Evolutionary conservation across 2,329 filamentous ascomycete species (phyloP).

Genomic region (Pseudogymnoascus sp.): DNA sequence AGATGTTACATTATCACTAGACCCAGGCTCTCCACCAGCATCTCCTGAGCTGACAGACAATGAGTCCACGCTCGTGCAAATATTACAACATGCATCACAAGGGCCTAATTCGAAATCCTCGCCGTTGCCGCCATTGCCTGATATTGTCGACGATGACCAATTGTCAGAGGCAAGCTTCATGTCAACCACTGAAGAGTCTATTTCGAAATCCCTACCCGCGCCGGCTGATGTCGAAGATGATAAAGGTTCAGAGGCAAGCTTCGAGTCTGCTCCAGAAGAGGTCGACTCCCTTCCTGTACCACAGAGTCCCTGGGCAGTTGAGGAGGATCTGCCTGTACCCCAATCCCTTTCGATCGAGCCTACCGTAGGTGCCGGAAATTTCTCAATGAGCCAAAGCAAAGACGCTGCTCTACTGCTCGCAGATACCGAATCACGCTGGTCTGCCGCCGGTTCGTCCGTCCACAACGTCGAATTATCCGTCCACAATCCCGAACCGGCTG

Average conservation of each 20-base stretch:
- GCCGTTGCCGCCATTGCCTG: not conserved
- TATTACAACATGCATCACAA: not conserved
- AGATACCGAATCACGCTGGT: not conserved
- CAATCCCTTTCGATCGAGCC: not conserved
- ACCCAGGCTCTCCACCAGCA: not conserved
- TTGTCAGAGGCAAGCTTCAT: not conserved
- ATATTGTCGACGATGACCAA: not conserved
- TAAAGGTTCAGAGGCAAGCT: not conserved
- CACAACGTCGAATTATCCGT: not conserved
- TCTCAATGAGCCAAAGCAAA: not conserved
- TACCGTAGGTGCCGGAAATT: not conserved
- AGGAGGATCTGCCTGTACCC: constrained; percentile 9
- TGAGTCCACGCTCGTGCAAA: not conserved
- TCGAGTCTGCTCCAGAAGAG: not conserved
- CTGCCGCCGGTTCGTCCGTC: not conserved
- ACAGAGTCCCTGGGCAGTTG: constrained; percentile 26
- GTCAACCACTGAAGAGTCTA: not conserved
- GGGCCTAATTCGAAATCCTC: not conserved
- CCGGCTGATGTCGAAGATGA: not conserved
- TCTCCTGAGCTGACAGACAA: not conserved
- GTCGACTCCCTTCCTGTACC: constrained; percentile 9
- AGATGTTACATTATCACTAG: not conserved
- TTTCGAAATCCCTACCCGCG: not conserved
- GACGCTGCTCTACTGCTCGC: not conserved
- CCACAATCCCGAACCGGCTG: not conserved